phyloP scores from a whole-genome alignment of 1,284 basidiomycete genomes.

The Pyrrhoderma noxium region DNA sequence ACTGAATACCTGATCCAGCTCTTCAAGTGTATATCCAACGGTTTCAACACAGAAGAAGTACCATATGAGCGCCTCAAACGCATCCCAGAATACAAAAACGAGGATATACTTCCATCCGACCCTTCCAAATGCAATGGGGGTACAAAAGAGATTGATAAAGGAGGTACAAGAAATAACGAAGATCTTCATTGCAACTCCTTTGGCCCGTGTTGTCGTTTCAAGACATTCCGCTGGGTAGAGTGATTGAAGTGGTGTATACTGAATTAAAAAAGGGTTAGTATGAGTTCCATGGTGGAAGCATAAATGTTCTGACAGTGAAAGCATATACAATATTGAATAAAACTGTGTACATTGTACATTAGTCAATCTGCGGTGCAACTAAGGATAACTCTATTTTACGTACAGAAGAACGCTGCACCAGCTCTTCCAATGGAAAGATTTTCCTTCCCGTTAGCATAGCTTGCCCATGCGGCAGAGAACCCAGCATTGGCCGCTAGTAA shows the following conservation, averaged over 20 bases:
- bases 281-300: neutral
- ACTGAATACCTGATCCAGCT: constrained; percentile 32
- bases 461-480: constrained; percentile 25
- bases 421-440: constrained; percentile 28
- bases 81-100: constrained; percentile 29
- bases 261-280: neutral
- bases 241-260: constrained; percentile 28
- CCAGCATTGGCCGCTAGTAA: constrained; percentile 25
- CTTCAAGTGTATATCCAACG: constrained; percentile 27
- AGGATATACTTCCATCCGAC: constrained; percentile 24
- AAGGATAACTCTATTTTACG: no score
- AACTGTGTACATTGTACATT: constrained; percentile 2
- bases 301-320: constrained; percentile 17
- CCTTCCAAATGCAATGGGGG: constrained; percentile 19
- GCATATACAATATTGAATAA: constrained; percentile 20
- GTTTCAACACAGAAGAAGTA: constrained; percentile 33
- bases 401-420: constrained; percentile 19
- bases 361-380: no score
- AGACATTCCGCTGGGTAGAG: constrained; percentile 33
- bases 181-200: constrained; percentile 27
- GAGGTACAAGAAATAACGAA: constrained; percentile 21
- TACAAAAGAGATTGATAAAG: constrained; percentile 28
- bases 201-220: constrained; percentile 32
- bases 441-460: constrained; percentile 15
- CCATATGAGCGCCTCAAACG: constrained; percentile 29